Evolutionary conservation across 352 stramenopile species (phyloP), one percentile per base, ranked within the genome.

Genomic region (Thraustotheca clavata): DNA sequence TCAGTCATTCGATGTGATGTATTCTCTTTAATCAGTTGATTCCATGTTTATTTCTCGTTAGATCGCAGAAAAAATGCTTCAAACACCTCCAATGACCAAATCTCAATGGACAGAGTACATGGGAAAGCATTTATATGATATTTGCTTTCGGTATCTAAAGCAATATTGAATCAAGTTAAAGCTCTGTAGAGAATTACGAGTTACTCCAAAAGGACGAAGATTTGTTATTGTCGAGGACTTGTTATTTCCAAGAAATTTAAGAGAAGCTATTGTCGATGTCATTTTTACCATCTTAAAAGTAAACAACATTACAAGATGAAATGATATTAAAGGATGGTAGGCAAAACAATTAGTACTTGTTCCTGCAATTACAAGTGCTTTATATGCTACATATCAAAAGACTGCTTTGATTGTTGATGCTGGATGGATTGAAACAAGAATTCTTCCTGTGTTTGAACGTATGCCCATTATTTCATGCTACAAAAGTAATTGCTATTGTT

Each of bases 211-310:
- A 33, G 81, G 86, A 34, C 81, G 83, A 16, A 81, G 79, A 22
- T 78, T 94, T 59, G 74, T 92, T 18, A 65, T 94, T 31, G 87
- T 81, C 62, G 85, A 94, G 70, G 85, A 94, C 63, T 71, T 92
- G 41, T 57, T 90, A 27, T 65, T 79, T 7, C 76, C 85, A 11
- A 75, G 76, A 31, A 65, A 75, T 32, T 76, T 94, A 20, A 74
- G 85, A 3, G 74, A 90, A 57, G 76, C 76, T 35, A 67, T 94
- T 20, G 71, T 88, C 3, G 69, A 73, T 11, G 73, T 88, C 26
- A 63, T 91, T 24, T 87, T 91, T 43, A 69, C 70, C 6, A 69
- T 80, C 12, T 62, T 93, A 27, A 87, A 90, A 71, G 79, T 83
- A 46, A n/a, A n/a, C n/a, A n/a, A n/a, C n/a, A n/a, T n/a, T n/a